Evolutionary conservation across 306 rosid species (phyloP), one percentile per base, ranked within the genome.

Genomic region (Hippophae tibetana): DNA sequence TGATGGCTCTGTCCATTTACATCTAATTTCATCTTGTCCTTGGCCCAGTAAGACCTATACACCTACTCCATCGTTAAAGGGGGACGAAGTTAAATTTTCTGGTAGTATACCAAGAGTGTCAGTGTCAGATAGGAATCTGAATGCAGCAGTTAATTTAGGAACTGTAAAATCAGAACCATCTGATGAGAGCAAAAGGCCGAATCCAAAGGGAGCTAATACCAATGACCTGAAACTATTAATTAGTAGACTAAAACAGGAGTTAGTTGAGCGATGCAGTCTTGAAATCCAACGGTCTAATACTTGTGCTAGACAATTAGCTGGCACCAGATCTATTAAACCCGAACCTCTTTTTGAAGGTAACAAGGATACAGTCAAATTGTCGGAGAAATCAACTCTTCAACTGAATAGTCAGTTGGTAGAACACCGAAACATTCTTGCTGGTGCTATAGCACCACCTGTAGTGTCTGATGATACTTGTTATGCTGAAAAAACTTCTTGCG

Each of bases 101-200:
- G 38, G 25, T 42, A 72, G 52, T 59, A 62, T 71, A 56, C 52
- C 72, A 3, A 72, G 68, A 52, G 56, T 56, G 65, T 64, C 13
- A 40, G 56, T 65, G 55, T 59, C 68, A 31, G 48, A 58, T 27
- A 70, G 58, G 62, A 81, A 58, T 73, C 57, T 55, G 31, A 69
- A 61, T 59, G 64, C 71, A 41, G 64, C 71, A 31, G 73, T 63
- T 72, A 70, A 73, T 76, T 9, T 54, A 61, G 82, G 74, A 68
- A 59, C 52, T 13, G 86, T 92, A 11, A 92, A 92, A 70, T 51
- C 87, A 43, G 98, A 92, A 60, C 96, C 95, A 45, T 58, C 68
- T 52, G 89, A 81, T 54, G 96, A 73, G 69, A 73, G 78, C 62
- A 48, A 42, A 47, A 85, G 81, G 64, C 60, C 47, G 67, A 80